Evolutionary conservation across 1,284 basidiomycete genomes (phyloP).

Genomic region (Ceratobasidium sp.): DNA sequence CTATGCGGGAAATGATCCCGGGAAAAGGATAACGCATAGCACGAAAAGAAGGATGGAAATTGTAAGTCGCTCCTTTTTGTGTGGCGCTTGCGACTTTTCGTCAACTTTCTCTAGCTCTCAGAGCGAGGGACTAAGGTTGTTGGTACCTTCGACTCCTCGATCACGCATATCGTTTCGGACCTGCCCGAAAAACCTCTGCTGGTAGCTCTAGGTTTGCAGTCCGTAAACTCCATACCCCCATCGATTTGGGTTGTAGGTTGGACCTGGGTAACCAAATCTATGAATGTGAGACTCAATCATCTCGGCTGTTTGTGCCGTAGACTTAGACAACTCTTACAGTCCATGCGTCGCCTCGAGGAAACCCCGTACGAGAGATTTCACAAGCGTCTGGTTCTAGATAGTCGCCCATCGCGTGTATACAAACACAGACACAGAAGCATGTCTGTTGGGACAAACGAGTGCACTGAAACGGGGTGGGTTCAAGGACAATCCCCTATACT

Average conservation of each 20-base stretch:
- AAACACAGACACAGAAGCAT: slow-evolving; percentile 38
- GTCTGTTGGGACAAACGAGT: slow-evolving; percentile 36
- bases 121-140: slow-evolving; percentile 35
- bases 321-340: slow-evolving; percentile 24
- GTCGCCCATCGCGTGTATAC: slow-evolving; percentile 21
- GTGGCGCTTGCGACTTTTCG: background rate
- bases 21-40: slow-evolving; percentile 43
- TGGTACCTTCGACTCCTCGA: slow-evolving; percentile 38
- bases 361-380: slow-evolving; percentile 43
- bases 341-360: slow-evolving; percentile 42
- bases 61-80: slow-evolving; percentile 18
- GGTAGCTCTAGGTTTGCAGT: slow-evolving; percentile 14
- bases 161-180: slow-evolving; percentile 44
- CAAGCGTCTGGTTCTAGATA: slow-evolving; percentile 38
- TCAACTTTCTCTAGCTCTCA: slow-evolving; percentile 21
- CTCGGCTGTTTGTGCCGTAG: slow-evolving; percentile 16
- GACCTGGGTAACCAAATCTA: slow-evolving; percentile 44
- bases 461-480: slow-evolving; percentile 45
- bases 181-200: slow-evolving; percentile 42
- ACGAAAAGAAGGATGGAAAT: slow-evolving; percentile 46
- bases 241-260: slow-evolving; percentile 44
- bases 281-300: slow-evolving; percentile 36
- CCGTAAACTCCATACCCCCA: slow-evolving; percentile 40
- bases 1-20: slow-evolving; percentile 38
- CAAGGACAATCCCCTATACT: slow-evolving; percentile 17